Conservation (phyloP, 2,329 filamentous ascomycete genomes). For the Pestalotiopsis sp. region DNA sequence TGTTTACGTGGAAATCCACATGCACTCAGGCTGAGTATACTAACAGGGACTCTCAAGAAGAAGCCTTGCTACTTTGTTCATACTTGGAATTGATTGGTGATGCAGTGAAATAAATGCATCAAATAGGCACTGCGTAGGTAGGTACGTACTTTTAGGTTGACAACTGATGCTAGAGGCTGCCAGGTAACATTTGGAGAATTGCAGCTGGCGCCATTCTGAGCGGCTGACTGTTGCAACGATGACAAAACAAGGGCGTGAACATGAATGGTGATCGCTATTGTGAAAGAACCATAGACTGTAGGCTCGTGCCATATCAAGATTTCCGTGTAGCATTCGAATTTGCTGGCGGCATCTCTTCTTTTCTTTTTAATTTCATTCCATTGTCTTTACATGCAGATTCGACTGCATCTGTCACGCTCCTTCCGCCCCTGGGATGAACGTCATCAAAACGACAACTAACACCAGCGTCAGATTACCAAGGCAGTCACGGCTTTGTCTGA, state of each 20-base stretch:
- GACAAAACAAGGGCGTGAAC: slow-evolving; percentile 23
- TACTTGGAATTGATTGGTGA: too few species aligned
- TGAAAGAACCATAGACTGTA: not conserved
- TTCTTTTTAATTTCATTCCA: too few species aligned
- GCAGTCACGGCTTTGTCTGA: not conserved
- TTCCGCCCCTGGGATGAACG: not conserved
- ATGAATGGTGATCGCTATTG: slow-evolving; percentile 8
- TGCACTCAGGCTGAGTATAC: too few species aligned
- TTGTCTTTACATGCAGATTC: not conserved
- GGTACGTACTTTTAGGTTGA: not conserved
- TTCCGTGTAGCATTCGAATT: not conserved
- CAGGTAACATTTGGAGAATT: not conserved
- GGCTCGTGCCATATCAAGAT: not conserved
- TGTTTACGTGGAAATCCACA: too few species aligned
- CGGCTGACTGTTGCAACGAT: slow-evolving; percentile 6
- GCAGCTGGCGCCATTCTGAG: not conserved
- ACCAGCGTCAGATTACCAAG: not conserved
- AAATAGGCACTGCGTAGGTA: too few species aligned
- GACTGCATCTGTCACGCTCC: not conserved
- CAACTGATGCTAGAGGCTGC: not conserved
- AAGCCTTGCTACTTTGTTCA: too few species aligned
- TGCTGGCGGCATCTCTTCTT: too few species aligned
- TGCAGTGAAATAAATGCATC: too few species aligned
- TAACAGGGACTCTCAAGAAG: too few species aligned
- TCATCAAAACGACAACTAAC: not conserved